Conservation (phyloP, 176 grass and related monocot genomes). For the Aegilops tauschii region DNA sequence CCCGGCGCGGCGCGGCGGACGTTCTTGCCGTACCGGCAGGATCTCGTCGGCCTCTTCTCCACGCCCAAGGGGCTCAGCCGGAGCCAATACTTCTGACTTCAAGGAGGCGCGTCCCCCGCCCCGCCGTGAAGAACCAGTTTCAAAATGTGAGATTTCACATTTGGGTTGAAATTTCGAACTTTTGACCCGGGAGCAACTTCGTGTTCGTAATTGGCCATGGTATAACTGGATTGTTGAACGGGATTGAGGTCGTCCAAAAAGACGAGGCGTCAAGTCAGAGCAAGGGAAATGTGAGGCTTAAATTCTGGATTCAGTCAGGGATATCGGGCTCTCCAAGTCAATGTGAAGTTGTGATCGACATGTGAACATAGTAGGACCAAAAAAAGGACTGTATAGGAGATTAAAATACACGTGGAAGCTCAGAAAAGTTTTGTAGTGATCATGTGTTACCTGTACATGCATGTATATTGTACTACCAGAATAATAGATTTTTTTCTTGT, state of each 20-base stretch:
- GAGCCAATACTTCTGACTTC: constrained; percentile 16
- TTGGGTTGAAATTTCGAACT: constrained; percentile 9
- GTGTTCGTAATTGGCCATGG: neutral
- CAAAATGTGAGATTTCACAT: neutral
- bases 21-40: constrained; percentile 69
- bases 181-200: neutral
- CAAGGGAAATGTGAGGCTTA: neutral
- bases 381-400: neutral
- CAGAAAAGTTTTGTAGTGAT: constrained; percentile 32
- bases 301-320: neutral
- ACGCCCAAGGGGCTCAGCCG: constrained; percentile 38
- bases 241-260: neutral
- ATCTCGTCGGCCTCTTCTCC: constrained; percentile 53
- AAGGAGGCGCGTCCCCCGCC: neutral
- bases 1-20: constrained; percentile 41
- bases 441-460: constrained; percentile 28
- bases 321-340: neutral
- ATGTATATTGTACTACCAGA: neutral
- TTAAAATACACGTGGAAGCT: constrained; percentile 18
- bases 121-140: neutral
- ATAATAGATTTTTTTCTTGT: neutral
- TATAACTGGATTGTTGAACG: neutral
- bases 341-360: neutral
- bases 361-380: neutral
- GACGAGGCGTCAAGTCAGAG: constrained; percentile 7